phyloP scores from a whole-genome alignment of 192 early-diverging fungal genomes.

The Umbelopsis vinacea region DNA sequence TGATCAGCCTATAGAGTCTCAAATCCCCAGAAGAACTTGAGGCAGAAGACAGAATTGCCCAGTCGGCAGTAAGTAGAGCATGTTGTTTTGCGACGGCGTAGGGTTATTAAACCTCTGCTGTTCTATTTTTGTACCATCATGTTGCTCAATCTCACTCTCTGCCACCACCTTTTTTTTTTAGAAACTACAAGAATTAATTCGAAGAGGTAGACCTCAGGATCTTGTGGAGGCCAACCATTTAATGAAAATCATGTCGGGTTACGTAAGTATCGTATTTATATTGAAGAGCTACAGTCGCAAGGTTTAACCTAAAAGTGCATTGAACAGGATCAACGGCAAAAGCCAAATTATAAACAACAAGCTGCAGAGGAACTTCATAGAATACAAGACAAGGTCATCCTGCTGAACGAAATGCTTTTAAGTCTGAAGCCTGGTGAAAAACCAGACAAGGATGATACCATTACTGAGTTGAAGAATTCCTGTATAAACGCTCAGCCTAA shows the following conservation, averaged over 20 bases:
- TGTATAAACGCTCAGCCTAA: constrained; percentile 74
- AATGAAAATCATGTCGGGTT: constrained; percentile 98
- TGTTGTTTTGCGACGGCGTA: neutral
- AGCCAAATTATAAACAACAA: constrained; percentile 87
- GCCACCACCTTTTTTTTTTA: constrained; percentile 29
- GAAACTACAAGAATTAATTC: constrained; percentile 96
- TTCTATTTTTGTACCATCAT: no score
- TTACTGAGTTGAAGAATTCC: constrained; percentile 62
- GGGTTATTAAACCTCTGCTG: no score
- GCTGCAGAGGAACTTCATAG: constrained; percentile 80
- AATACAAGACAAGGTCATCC: constrained; percentile 74
- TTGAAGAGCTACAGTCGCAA: no score
- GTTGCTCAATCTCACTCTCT: neutral
- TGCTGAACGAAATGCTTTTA: constrained; percentile 84
- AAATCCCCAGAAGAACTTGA: constrained; percentile 96
- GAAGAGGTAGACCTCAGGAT: constrained; percentile 91
- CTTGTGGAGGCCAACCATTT: constrained; percentile 95
- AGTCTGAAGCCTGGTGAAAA: constrained; percentile 63
- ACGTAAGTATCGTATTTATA: constrained; percentile 57
- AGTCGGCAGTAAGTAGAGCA: constrained; percentile 69
- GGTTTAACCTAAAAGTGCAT: no score
- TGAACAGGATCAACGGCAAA: constrained; percentile 53
- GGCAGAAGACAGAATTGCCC: constrained; percentile 85
- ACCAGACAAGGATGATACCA: constrained; percentile 52
- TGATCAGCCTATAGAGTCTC: constrained; percentile 55